Base-by-base conservation (phyloP, 2,329 filamentous ascomycete genomes). In the Ciborinia camelliae region DNA sequence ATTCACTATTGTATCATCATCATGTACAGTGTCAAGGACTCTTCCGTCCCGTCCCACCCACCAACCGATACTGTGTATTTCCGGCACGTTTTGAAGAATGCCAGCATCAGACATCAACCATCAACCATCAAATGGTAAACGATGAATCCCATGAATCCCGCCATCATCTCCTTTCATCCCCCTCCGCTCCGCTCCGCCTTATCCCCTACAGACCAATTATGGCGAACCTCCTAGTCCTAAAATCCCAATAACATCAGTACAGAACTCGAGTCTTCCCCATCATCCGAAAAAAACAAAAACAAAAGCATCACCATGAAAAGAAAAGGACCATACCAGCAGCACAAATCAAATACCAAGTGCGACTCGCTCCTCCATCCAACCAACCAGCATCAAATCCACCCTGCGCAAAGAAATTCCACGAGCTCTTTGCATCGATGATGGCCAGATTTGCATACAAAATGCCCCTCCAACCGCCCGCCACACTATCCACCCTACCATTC, bases 281-380 rank as follows among this genome's bases (percentile, higher is more conserved):
- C n/a, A n/a, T n/a, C n/a, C n/a, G n/a, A n/a, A n/a, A n/a, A n/a
- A 30, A n/a, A 60, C 32, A 8, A 48, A 51, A 23, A 8, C 3
- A 18, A 51, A 26, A 30, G 23, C 20, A 32, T 5, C 12, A n/a
- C n/a, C n/a, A n/a, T n/a, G n/a, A 35, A 45, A 45, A 45, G 41
- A 10, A 18, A 41, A 37, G 35, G 32, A 59, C 66, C 69, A 66
- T 63, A 87, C 90, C 89, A 69, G 91, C 92, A 71, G 88, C 82
- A 76, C 87, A 91, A 48, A 89, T 88, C 77, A 96, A 77, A 79
- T 93, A 96, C 92, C 92, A 96, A 35, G 91, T 94, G 77, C 87
- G 79, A 72, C 87, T 90, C 2, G 91, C 91, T 20, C 95, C 94
- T 0, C 90, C 91, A 77, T 97, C 91, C 52, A 95, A 77, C 84